These are phyloP conservation scores for Lumnitzera littorea DNA, from an alignment of 345 rosid genomes.

Conservation along the genomic window DNA sequence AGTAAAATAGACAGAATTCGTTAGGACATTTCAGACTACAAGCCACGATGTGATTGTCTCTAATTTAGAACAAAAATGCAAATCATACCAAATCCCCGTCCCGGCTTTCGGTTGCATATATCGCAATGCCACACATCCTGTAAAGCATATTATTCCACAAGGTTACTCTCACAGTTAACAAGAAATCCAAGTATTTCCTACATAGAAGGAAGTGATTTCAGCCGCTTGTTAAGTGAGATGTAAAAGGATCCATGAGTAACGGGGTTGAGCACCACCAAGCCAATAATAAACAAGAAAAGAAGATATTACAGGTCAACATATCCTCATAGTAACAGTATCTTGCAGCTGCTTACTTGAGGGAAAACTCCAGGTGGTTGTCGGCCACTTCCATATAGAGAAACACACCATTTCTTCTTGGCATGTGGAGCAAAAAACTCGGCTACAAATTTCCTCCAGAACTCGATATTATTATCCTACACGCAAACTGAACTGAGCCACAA, in stretches of 20 bases:
- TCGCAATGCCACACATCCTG: constrained; percentile 99
- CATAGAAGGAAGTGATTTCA: constrained; percentile 3
- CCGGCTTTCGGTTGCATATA: constrained; percentile 93
- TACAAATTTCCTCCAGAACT: constrained; percentile 97
- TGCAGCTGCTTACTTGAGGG: constrained; percentile 57
- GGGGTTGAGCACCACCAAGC: neutral
- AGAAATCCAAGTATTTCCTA: neutral
- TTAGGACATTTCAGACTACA: too few species aligned
- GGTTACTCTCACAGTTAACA: neutral
- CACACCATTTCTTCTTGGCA: constrained; percentile 98
- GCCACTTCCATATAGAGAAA: constrained; percentile 98
- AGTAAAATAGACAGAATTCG: neutral
- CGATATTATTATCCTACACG: constrained; percentile 88
- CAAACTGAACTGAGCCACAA: constrained; percentile 3
- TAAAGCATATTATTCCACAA: constrained; percentile 13
- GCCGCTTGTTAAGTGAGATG: neutral
- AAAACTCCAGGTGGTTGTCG: constrained; percentile 92
- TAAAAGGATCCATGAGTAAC: neutral
- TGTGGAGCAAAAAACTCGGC: constrained; percentile 85
- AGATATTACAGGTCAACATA: neutral
- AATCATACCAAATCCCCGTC: constrained; percentile 93
- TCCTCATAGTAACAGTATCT: constrained; percentile 15
- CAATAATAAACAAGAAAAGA: neutral
- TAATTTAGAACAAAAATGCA: neutral
- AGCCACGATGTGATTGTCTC: neutral